These are phyloP conservation scores for Proliferodiscus dingleyae DNA, from an alignment of 2,329 filamentous ascomycete genomes.

Conservation along the genomic window DNA sequence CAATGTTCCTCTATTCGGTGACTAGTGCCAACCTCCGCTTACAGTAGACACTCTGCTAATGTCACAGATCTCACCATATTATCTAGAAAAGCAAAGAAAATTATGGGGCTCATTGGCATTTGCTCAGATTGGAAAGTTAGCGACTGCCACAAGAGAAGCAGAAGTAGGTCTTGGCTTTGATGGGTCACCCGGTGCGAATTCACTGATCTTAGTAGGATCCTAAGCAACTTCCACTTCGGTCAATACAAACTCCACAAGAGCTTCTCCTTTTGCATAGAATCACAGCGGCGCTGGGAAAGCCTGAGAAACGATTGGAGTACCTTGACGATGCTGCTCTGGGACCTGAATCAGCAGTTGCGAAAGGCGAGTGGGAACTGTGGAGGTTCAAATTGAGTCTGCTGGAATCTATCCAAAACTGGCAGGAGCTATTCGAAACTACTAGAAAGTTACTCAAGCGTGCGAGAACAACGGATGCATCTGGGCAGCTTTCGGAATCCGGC, in stretches of 20 bases:
- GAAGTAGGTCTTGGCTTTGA: slow-evolving; percentile 18
- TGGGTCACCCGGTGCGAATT: not conserved
- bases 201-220: slow-evolving; percentile 17
- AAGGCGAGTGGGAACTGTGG: slow-evolving; percentile 33
- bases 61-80: slow-evolving; percentile 20
- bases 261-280: slow-evolving; percentile 29
- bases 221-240: slow-evolving; percentile 25
- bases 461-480: slow-evolving; percentile 25
- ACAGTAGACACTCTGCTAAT: slow-evolving; percentile 10
- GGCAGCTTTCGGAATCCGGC: slow-evolving; percentile 25
- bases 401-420: slow-evolving; percentile 23
- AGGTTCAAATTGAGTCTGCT: slow-evolving; percentile 27
- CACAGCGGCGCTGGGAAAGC: slow-evolving; percentile 21
- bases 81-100: slow-evolving; percentile 25
- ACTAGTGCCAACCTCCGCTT: slow-evolving; percentile 2
- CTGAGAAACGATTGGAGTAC: slow-evolving; percentile 26
- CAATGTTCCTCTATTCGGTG: slow-evolving; percentile 30
- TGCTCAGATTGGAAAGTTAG: slow-evolving; percentile 29
- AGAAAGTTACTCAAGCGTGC: slow-evolving; percentile 25
- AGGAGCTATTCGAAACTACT: slow-evolving; percentile 26
- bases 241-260: slow-evolving; percentile 33
- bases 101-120: slow-evolving; percentile 28
- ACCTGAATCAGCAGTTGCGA: slow-evolving; percentile 29
- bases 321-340: slow-evolving; percentile 28
- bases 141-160: slow-evolving; percentile 26